These are phyloP conservation scores for Penicillium sp. DNA, from an alignment of 2,329 filamentous ascomycete genomes.

Conservation along the genomic window DNA sequence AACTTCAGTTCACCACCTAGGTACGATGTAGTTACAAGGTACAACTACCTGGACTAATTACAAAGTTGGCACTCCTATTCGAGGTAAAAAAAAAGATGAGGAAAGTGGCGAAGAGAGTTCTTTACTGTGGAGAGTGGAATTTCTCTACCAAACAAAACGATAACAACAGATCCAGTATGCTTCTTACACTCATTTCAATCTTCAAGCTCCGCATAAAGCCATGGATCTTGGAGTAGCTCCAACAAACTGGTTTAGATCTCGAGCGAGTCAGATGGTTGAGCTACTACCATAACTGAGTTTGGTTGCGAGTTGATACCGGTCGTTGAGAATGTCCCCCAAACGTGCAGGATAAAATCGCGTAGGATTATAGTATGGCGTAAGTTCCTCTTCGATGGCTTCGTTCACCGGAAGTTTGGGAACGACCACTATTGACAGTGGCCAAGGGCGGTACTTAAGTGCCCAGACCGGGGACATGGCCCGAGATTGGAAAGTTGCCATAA, in stretches of 20 bases:
- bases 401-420: not conserved
- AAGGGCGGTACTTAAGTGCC: not conserved
- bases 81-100: not conserved
- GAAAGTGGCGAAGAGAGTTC: not conserved
- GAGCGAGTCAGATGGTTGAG: not conserved
- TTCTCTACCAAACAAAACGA: not conserved
- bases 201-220: conserved; percentile 23
- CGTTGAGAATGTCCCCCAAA: not conserved
- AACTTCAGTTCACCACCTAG: not conserved
- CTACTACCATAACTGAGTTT: not conserved
- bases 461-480: not conserved
- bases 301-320: not conserved
- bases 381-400: not conserved
- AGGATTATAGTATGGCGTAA: not conserved
- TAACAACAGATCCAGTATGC: not conserved
- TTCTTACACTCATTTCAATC: not conserved
- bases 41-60: not conserved
- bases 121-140: not conserved
- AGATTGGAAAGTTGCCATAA: not conserved
- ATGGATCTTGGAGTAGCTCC: conserved; percentile 33
- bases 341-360: not conserved
- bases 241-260: not conserved
- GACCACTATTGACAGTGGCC: not conserved
- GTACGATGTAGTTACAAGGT: not conserved
- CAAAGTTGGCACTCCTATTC: not conserved